Percentiles rank a stretch among this genome's conserved stretches.
Conservation (phyloP, 2,329 filamentous ascomycete genomes). For the Metarhizium anisopliae region DNA sequence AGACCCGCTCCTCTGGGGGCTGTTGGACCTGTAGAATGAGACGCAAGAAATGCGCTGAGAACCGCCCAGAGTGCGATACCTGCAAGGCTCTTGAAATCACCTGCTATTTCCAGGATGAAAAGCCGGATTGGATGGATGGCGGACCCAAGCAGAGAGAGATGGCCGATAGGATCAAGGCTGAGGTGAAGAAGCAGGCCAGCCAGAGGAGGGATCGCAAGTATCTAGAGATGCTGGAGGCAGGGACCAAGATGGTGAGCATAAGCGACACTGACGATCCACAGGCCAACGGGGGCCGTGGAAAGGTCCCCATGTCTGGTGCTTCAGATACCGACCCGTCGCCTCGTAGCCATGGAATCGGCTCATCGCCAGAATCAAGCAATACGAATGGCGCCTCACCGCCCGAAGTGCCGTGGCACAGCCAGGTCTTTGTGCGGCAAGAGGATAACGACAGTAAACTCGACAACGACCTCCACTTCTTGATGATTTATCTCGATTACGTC, state of each 20-base stretch:
- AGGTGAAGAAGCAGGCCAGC: conserved; percentile 45
- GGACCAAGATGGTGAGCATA: conserved; percentile 17
- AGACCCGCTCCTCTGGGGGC: conserved; percentile 12
- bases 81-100: conserved; percentile 39
- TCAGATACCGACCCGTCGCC: conserved; percentile 20
- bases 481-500: conserved; percentile 36
- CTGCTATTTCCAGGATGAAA: conserved; percentile 39
- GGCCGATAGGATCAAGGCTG: conserved; percentile 24
- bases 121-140: conserved; percentile 51
- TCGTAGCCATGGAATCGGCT: conserved; percentile 11
- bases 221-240: conserved; percentile 30
- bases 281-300: not conserved
- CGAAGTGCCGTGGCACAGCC: conserved; percentile 23
- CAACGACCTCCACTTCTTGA: conserved; percentile 34
- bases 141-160: conserved; percentile 39
- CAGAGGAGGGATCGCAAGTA: conserved; percentile 42
- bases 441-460: conserved; percentile 14
- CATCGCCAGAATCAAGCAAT: conserved; percentile 21
- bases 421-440: conserved; percentile 14
- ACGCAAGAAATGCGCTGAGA: too few species aligned
- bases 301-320: conserved; percentile 11
- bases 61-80: too few species aligned
- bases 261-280: not conserved
- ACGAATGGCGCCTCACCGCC: conserved; percentile 21
- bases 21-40: too few species aligned